phyloP scores from a whole-genome alignment of 208 protist species.

The Leptomonas seymouri region DNA sequence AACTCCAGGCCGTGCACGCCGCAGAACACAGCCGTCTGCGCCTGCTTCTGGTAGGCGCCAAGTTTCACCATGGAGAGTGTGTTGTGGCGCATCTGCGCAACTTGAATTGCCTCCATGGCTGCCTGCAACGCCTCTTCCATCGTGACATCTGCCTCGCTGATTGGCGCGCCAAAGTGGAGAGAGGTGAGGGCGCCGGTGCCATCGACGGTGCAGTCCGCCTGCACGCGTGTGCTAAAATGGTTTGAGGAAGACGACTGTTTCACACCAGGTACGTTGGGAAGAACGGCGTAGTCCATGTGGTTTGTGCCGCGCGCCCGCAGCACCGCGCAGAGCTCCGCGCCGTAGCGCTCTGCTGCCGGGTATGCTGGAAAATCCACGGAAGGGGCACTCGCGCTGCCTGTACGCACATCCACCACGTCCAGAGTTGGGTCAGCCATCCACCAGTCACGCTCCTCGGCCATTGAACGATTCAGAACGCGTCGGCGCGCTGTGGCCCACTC shows the following conservation, averaged over 20 bases:
- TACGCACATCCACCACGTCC: slow-evolving; percentile 54
- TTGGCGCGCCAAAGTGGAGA: slow-evolving; percentile 32
- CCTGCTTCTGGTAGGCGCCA: slow-evolving; percentile 62
- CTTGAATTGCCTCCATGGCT: slow-evolving; percentile 54
- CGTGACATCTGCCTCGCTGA: slow-evolving; percentile 39
- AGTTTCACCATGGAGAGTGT: slow-evolving; percentile 69
- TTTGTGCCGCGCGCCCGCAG: slow-evolving; percentile 51
- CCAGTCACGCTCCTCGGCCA: slow-evolving; percentile 78
- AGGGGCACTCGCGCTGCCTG: slow-evolving; percentile 39
- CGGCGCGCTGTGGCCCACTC: slow-evolving; percentile 83
- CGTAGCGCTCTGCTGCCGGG: slow-evolving; percentile 71
- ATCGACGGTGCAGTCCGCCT: slow-evolving; percentile 63
- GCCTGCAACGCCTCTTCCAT: slow-evolving; percentile 62
- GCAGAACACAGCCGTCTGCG: slow-evolving; percentile 75
- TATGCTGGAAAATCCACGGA: slow-evolving; percentile 39
- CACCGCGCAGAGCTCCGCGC: slow-evolving; percentile 60
- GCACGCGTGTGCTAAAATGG: slow-evolving; percentile 12
- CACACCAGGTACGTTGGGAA: slow-evolving; percentile 22
- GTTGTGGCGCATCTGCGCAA: slow-evolving; percentile 72
- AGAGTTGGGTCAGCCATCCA: slow-evolving; percentile 81
- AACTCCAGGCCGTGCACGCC: slow-evolving; percentile 64
- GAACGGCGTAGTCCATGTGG: slow-evolving; percentile 22
- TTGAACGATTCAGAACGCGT: slow-evolving; percentile 57
- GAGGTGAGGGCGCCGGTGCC: slow-evolving; percentile 71
- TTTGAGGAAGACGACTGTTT: not conserved